Percentiles rank a stretch among this genome's conserved stretches.
Evolutionary conservation across 768 basidiomycete species (phyloP).

Genomic region (Lactarius trivialis): DNA sequence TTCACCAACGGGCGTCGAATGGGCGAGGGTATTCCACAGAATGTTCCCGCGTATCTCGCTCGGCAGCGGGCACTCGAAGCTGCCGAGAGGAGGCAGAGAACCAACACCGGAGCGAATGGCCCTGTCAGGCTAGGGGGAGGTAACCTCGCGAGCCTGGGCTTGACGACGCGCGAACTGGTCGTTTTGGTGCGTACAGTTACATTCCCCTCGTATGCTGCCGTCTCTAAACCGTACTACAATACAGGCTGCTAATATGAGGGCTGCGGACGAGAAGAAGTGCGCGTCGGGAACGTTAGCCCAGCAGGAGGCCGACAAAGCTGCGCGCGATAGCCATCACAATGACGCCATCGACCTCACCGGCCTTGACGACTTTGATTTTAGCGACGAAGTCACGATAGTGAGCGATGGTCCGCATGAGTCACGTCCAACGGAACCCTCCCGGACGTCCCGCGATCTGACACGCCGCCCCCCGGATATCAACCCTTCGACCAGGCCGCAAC

Average conservation of each 20-base stretch:
- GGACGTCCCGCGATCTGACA: constrained; percentile 9
- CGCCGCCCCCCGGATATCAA: constrained; percentile 6
- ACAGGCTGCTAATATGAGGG: constrained; percentile 83
- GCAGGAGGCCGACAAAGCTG: constrained; percentile 63
- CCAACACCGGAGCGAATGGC: constrained; percentile 47
- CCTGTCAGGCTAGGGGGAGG: constrained; percentile 49
- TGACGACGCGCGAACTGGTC: constrained; percentile 65
- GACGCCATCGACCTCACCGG: constrained; percentile 56
- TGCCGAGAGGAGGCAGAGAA: constrained; percentile 63
- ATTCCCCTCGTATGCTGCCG: neutral
- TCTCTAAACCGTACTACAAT: neutral
- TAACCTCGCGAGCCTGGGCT: constrained; percentile 31
- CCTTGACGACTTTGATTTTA: constrained; percentile 25
- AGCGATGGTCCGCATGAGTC: constrained; percentile 26
- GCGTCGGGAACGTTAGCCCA: constrained; percentile 51
- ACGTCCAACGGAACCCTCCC: constrained; percentile 24
- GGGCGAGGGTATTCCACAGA: constrained; percentile 60
- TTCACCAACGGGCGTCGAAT: constrained; percentile 65
- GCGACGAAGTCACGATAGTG: constrained; percentile 33
- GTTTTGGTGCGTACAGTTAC: constrained; percentile 45
- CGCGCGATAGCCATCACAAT: constrained; percentile 54
- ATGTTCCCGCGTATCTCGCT: constrained; percentile 60
- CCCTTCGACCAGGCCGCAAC: constrained; percentile 5
- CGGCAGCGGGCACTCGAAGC: constrained; percentile 66
- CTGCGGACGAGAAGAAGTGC: constrained; percentile 68